Base-by-base conservation (phyloP, 345 rosid species). In the Conringia planisiliqua region DNA sequence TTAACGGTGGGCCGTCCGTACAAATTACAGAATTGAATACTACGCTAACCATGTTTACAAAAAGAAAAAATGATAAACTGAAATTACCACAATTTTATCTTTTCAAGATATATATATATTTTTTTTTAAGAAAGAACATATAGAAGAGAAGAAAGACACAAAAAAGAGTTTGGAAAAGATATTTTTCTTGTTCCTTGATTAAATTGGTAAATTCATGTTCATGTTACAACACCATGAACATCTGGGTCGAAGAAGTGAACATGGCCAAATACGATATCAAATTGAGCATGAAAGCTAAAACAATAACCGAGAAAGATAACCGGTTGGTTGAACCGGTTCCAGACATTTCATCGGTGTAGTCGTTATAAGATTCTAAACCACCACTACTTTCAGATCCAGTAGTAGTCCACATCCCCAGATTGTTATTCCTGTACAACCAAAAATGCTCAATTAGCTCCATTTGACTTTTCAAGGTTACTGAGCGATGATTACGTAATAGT, bases 361-460 rank as follows among this genome's bases (percentile, higher is more conserved):
- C 89, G 4, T 82, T 78, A 57, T 62, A 78, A 1, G 82, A 47
- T 26, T 57, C 80, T 10, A 63, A 35, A 26, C 81, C 82, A 48
- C 71, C 76, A 10, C 42, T 81, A 10, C 78, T 81, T 10, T 81
- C 77, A 11, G 83, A 83, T 58, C 90, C 89, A 13, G 89, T 85
- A 29, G 76, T 78, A 79, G 77, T 85, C 96, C 97, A 93, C 89
- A 82, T 87, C 54, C 93, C 98, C 32, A 91, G 72, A 74, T 84
- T 83, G 83, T 93, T 93, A 83, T 88, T 82, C 88, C 97, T 91
- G 84, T 17, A 62, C 66, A 80, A 58, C 44, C 40, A 40, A 50
- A 72, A 26, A 61, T 40, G 42, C 50, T 14, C 36, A 38, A 71
- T 70, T 66, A 77, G 68, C 55, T 71, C 56, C 69, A 59, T 40